A percentile compares a stretch with the other conserved stretches of the same genome.
phyloP scores from a whole-genome alignment of 2,329 filamentous ascomycete species.

The Zelopaecilomyces penicillatus region DNA sequence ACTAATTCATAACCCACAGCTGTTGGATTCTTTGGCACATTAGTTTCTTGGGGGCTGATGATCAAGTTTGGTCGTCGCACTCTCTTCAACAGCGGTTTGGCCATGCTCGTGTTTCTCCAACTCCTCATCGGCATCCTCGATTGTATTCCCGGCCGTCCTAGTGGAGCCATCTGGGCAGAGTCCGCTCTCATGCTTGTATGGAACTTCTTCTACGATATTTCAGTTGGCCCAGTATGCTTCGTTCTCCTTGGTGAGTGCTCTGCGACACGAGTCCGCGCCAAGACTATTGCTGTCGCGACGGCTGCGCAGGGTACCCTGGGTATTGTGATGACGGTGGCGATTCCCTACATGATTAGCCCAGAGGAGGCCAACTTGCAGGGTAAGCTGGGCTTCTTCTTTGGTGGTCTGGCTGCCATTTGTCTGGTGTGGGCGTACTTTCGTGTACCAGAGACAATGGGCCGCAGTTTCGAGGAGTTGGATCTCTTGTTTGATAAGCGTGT shows the following conservation, averaged over 20 bases:
- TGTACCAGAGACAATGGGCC: constrained; percentile 23
- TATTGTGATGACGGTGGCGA: constrained; percentile 22
- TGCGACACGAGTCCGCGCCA: constrained; percentile 31
- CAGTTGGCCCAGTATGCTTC: constrained; percentile 35
- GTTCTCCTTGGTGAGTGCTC: constrained; percentile 34
- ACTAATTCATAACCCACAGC: constrained; percentile 30
- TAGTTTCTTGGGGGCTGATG: constrained; percentile 35
- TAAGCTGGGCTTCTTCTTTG: constrained; percentile 26
- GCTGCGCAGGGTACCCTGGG: constrained; percentile 19
- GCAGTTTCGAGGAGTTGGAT: constrained; percentile 26
- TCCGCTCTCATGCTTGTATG: constrained; percentile 34
- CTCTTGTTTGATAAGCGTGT: constrained; percentile 24
- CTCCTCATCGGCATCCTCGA: constrained; percentile 30
- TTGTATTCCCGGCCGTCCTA: constrained; percentile 39
- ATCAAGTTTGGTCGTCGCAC: constrained; percentile 33
- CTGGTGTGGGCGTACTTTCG: constrained; percentile 26
- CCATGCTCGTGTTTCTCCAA: constrained; percentile 32
- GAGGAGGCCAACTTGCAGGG: constrained; percentile 27
- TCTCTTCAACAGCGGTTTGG: constrained; percentile 31
- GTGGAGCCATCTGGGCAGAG: constrained; percentile 28
- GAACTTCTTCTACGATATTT: constrained; percentile 34
- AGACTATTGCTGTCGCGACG: constrained; percentile 34
- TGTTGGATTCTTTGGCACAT: constrained; percentile 34
- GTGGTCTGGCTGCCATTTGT: constrained; percentile 18
- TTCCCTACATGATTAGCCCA: constrained; percentile 25